These are phyloP conservation scores for Blastomyces gilchristii DNA, from an alignment of 2,329 filamentous ascomycete species.

Conservation along the genomic window DNA sequence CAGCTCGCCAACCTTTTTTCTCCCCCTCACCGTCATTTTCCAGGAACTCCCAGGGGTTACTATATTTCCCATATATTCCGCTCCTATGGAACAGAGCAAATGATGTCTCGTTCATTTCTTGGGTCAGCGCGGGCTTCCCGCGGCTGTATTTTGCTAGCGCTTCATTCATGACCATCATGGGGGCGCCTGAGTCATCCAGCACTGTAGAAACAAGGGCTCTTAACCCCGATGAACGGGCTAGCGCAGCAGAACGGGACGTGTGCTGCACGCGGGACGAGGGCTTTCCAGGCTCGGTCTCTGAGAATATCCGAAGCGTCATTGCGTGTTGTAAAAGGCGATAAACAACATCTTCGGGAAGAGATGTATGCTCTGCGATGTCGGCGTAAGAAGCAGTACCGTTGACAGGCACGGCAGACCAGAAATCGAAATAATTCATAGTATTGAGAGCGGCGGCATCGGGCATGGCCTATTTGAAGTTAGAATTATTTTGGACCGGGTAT, in stretches of 20 bases:
- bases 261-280: conserved; percentile 6
- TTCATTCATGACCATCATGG: conserved; percentile 11
- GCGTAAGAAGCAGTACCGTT: conserved; percentile 37
- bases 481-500: neutral
- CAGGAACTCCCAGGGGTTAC: conserved; percentile 23
- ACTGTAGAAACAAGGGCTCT: conserved; percentile 8
- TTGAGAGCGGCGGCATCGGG: conserved; percentile 39
- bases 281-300: conserved; percentile 12
- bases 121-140: conserved; percentile 8
- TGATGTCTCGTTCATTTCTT: conserved; percentile 8
- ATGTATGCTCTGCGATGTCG: conserved; percentile 31
- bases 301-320: conserved; percentile 31
- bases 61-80: conserved; percentile 9
- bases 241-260: conserved; percentile 10
- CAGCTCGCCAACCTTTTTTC: conserved; percentile 8
- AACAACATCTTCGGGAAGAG: conserved; percentile 33
- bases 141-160: conserved; percentile 10
- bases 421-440: conserved; percentile 44
- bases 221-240: conserved; percentile 10
- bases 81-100: conserved; percentile 8
- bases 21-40: conserved; percentile 24
- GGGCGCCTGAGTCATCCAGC: conserved; percentile 8
- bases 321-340: conserved; percentile 33
- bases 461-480: conserved; percentile 26
- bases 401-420: conserved; percentile 43